Evolutionary conservation across 352 stramenopile species (phyloP), one percentile per base, ranked within the genome.

Genomic region (Lagenidium giganteum): DNA sequence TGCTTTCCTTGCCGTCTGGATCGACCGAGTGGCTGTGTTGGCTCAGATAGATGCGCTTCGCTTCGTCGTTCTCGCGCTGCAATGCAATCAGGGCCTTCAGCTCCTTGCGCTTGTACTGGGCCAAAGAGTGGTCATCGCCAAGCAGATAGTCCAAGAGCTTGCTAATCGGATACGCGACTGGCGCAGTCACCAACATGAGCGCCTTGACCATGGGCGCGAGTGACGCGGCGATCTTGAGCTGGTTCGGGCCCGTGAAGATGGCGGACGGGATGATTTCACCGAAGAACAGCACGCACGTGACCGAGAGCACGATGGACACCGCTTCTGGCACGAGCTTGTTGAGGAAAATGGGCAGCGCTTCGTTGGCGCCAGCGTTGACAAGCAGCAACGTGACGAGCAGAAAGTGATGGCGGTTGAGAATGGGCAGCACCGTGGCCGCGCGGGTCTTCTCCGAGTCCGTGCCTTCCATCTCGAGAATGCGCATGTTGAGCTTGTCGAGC

Each of bases 221-320:
- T 22, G 48, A 52, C 13, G 82, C 62, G 0, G 90, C 93, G 17
- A 98, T 91, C 8, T 62, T 48, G 4, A 99, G 68, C 63, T 98
- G 93, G 54, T 96, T 79, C 6, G 90, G 92, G 0, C 94, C 93
- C 3, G 93, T 98, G 51, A 98, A 98, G 6, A 98, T 61, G 0
- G 94, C 94, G 1, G 76, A 95, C 9, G 95, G 95, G n/a, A 98
- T 71, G 49, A 99, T 98, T 55, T 99, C 96, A 6, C 95, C 95
- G 61, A 98, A 98, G 22, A 98, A 52, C 14, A 99, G 65, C 23
- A 99, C 88, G 16, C 95, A 80, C 1, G 90, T 98, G 3, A 98
- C 93, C 5, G 90, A 98, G n/a, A 98, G 64, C n/a, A 98, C 55
- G 52, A 98, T 92, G 11, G 94, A 96, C 9, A 94, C 51, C 18